A percentile compares a stretch with the other conserved stretches of the same genome.
These are phyloP conservation scores for Metahyphopichia silvanorum DNA, from an alignment of 805 yeast genomes.

Conservation along the genomic window DNA sequence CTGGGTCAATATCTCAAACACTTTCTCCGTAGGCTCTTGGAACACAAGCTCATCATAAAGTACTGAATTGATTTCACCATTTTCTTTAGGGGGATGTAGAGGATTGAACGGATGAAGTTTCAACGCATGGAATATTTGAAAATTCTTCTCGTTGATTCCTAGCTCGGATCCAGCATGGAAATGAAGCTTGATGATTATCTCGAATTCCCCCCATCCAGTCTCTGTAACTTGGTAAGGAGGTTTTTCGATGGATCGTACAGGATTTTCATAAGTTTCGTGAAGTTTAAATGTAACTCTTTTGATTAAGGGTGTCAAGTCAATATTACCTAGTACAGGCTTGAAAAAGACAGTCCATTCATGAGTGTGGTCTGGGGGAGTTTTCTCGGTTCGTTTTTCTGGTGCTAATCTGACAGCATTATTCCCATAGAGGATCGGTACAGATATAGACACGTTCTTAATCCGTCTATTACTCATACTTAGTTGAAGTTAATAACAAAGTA, in stretches of 20 bases:
- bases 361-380: slow-evolving; percentile 79
- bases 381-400: slow-evolving; percentile 34
- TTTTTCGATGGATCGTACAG: slow-evolving; percentile 78
- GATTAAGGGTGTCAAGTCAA: slow-evolving; percentile 76
- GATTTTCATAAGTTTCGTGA: slow-evolving; percentile 89
- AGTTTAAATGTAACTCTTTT: slow-evolving; percentile 91
- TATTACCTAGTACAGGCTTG: slow-evolving; percentile 63
- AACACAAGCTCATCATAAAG: slow-evolving; percentile 89
- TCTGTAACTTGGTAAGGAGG: slow-evolving; percentile 97
- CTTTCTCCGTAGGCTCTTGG: slow-evolving; percentile 89
- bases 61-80: slow-evolving; percentile 42
- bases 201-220: slow-evolving; percentile 99
- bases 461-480: slow-evolving; percentile 18
- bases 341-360: slow-evolving; percentile 95
- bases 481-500: background rate
- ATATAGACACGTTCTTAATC: slow-evolving; percentile 32
- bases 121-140: slow-evolving; percentile 82
- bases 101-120: slow-evolving; percentile 85
- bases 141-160: slow-evolving; percentile 71
- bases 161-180: slow-evolving; percentile 74
- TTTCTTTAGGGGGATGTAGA: slow-evolving; percentile 31
- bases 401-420: slow-evolving; percentile 35
- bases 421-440: slow-evolving; percentile 43
- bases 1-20: slow-evolving; percentile 73
- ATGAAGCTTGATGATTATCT: slow-evolving; percentile 80